Conservation (phyloP, 1,139 yeast genomes). For the Petasospora rhodanensis region DNA sequence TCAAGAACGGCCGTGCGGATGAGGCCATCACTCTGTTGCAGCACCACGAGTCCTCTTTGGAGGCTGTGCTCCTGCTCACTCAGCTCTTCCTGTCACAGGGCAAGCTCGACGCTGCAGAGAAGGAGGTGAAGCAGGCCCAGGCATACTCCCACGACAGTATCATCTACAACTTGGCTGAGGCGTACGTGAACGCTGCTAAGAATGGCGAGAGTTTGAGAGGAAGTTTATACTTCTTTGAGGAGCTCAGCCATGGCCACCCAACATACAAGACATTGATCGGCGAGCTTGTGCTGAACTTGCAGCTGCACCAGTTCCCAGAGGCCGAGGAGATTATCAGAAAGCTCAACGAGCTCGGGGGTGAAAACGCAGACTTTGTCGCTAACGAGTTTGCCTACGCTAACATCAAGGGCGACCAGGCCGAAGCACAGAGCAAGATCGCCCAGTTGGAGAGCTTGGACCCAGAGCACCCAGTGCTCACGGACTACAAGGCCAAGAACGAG, state of each 20-base stretch:
- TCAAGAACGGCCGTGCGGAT: conserved; percentile 11
- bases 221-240: conserved; percentile 70
- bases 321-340: conserved; percentile 42
- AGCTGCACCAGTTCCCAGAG: conserved; percentile 43
- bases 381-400: conserved; percentile 53
- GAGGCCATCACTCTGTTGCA: conserved; percentile 20
- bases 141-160: conserved; percentile 63
- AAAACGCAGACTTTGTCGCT: conserved; percentile 49
- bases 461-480: conserved; percentile 48
- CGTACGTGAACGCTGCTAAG: conserved; percentile 53
- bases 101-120: conserved; percentile 17
- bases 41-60: conserved; percentile 18
- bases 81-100: conserved; percentile 18
- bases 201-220: conserved; percentile 59
- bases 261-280: conserved; percentile 47
- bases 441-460: conserved; percentile 39
- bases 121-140: conserved; percentile 16
- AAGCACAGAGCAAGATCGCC: conserved; percentile 28
- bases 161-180: conserved; percentile 62
- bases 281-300: conserved; percentile 41
- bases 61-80: conserved; percentile 19
- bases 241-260: conserved; percentile 48
- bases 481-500: conserved; percentile 46
- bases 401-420: conserved; percentile 35
- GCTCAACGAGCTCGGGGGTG: conserved; percentile 33